A percentile compares a stretch with the other conserved stretches of the same genome.
phyloP scores from a whole-genome alignment of 2,329 filamentous ascomycete genomes.

The Penicillium brasilianum region DNA sequence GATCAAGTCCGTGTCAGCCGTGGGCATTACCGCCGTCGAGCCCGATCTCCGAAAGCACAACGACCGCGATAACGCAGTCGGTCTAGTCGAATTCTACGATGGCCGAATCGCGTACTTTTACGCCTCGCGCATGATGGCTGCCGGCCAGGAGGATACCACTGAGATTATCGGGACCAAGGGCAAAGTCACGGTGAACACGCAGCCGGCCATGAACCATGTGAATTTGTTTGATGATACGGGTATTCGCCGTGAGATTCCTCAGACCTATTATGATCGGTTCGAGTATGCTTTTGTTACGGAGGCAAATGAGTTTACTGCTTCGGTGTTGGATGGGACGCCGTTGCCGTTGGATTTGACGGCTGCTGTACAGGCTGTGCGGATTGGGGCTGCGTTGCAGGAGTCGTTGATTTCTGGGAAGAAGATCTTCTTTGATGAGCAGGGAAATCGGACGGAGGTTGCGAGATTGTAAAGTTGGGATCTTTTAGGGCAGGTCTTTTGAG shows the following conservation, averaged over 20 bases:
- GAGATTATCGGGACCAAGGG: constrained; percentile 71
- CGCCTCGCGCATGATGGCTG: constrained; percentile 68
- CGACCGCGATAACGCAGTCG: constrained; percentile 67
- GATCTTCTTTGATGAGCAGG: constrained; percentile 63
- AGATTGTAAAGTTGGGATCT: constrained; percentile 39
- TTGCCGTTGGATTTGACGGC: constrained; percentile 62
- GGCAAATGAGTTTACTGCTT: constrained; percentile 67
- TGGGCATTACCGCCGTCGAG: constrained; percentile 64
- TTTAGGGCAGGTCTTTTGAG: background rate
- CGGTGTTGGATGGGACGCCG: constrained; percentile 60
- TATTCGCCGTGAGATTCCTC: constrained; percentile 64
- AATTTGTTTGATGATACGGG: constrained; percentile 60
- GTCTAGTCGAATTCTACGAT: constrained; percentile 68
- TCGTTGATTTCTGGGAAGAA: constrained; percentile 60
- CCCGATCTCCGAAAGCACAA: constrained; percentile 62
- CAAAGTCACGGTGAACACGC: constrained; percentile 66
- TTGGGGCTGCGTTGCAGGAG: constrained; percentile 66
- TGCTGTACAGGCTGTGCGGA: constrained; percentile 63
- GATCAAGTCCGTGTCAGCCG: constrained; percentile 61
- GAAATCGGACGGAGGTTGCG: constrained; percentile 52
- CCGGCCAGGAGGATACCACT: constrained; percentile 69
- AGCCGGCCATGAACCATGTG: constrained; percentile 62
- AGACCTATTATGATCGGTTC: constrained; percentile 69
- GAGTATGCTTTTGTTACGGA: constrained; percentile 68
- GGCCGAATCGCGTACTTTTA: constrained; percentile 70